Evolutionary conservation across 2,329 filamentous ascomycete species (phyloP).

Genomic region (Pseudogymnoascus sp.): DNA sequence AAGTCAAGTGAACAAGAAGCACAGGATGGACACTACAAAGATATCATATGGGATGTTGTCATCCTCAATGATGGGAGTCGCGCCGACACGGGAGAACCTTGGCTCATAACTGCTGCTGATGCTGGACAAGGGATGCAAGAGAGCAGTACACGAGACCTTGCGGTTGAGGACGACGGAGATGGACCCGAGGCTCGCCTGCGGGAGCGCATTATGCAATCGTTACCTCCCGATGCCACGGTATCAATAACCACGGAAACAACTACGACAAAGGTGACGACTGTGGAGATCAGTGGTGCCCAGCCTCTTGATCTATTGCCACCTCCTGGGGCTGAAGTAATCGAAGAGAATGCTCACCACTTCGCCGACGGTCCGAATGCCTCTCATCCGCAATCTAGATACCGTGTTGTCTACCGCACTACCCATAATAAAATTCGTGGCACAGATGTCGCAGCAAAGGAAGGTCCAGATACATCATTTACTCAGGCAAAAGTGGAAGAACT

Average conservation of each 20-base stretch:
- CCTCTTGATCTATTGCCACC: conserved; percentile 45
- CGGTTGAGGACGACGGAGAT: conserved; percentile 30
- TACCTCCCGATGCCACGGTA: conserved; percentile 49
- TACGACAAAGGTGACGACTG: conserved; percentile 55
- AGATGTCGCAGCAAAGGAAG: conserved; percentile 28
- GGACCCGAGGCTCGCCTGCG: conserved; percentile 40
- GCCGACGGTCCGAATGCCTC: conserved; percentile 16
- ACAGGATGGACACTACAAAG: conserved; percentile 40
- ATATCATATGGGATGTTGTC: conserved; percentile 59
- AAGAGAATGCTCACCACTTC: conserved; percentile 33
- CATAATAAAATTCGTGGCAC: conserved; percentile 42
- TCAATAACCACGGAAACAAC: conserved; percentile 51
- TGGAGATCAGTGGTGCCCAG: conserved; percentile 49
- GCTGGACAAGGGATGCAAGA: conserved; percentile 26
- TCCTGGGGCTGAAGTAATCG: conserved; percentile 51
- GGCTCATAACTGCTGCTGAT: conserved; percentile 21
- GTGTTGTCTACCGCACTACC: conserved; percentile 50
- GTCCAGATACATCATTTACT: conserved; percentile 15
- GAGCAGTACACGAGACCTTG: conserved; percentile 31
- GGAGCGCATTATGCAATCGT: conserved; percentile 45
- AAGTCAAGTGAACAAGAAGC: conserved; percentile 43
- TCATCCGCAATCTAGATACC: conserved; percentile 17
- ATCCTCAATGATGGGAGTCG: conserved; percentile 50
- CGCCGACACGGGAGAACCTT: conserved; percentile 42
- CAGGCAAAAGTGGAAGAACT: conserved; percentile 3